These are phyloP conservation scores for Lepidopterella palustris DNA, from an alignment of 495 filamentous ascomycete genomes.

Conservation along the genomic window DNA sequence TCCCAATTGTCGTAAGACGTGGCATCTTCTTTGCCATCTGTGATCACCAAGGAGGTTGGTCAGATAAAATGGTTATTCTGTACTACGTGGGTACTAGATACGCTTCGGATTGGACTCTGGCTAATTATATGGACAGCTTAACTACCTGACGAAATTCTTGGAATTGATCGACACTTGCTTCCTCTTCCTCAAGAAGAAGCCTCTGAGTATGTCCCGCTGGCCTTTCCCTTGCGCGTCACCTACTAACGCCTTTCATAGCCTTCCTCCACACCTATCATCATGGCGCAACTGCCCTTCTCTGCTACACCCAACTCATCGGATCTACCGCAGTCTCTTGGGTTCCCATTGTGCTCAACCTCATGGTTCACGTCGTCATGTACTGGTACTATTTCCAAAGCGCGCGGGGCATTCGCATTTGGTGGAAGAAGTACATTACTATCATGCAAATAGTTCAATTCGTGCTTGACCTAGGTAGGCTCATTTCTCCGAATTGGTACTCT, in stretches of 20 bases:
- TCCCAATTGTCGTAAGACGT: conserved; percentile 58
- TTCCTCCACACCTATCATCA: conserved; percentile 88
- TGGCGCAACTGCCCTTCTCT: conserved; percentile 75
- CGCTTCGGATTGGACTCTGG: conserved; percentile 1
- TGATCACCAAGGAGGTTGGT: conserved; percentile 66
- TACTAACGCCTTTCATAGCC: conserved; percentile 43
- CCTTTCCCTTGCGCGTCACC: neutral
- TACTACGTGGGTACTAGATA: conserved; percentile 61
- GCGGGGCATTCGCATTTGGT: conserved; percentile 76
- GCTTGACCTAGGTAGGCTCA: conserved; percentile 62
- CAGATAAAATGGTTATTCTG: conserved; percentile 63
- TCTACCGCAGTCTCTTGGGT: conserved; percentile 75
- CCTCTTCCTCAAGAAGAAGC: conserved; percentile 83
- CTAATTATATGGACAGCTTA: conserved; percentile 53
- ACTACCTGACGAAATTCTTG: conserved; percentile 79
- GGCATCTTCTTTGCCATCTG: conserved; percentile 72
- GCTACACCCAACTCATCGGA: conserved; percentile 77
- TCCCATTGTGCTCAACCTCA: conserved; percentile 68
- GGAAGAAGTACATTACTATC: conserved; percentile 85
- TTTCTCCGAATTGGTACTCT: neutral
- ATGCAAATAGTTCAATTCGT: conserved; percentile 80
- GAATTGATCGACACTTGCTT: conserved; percentile 77
- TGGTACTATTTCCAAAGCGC: conserved; percentile 79
- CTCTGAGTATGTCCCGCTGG: conserved; percentile 53
- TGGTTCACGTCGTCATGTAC: conserved; percentile 69